Evolutionary conservation across 148 eudicot genomes (phyloP).

Genomic region (Salicornia ramosissima): DNA sequence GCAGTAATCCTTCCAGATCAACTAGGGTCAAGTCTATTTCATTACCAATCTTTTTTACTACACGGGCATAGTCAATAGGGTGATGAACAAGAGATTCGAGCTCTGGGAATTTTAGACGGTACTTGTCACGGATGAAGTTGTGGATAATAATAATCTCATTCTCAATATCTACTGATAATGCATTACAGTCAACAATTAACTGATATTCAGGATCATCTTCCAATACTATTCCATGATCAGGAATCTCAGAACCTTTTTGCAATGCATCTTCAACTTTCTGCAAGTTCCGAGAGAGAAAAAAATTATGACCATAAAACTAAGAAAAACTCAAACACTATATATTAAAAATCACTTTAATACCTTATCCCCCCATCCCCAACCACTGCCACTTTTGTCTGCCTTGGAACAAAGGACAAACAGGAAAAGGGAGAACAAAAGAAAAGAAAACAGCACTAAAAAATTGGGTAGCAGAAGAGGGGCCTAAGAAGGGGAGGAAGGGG

Average conservation of each 20-base stretch:
- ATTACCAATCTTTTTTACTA: slow-evolving; percentile 89
- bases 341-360: too few relatives aligned
- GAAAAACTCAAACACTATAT: background rate
- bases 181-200: slow-evolving; percentile 87
- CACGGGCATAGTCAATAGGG: slow-evolving; percentile 94
- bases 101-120: slow-evolving; percentile 90
- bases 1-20: slow-evolving; percentile 87
- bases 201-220: slow-evolving; percentile 93
- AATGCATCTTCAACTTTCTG: slow-evolving; percentile 89
- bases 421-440: background rate
- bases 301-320: background rate
- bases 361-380: too few relatives aligned
- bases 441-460: background rate
- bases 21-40: slow-evolving; percentile 88
- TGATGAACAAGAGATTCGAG: slow-evolving; percentile 97
- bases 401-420: background rate
- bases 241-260: slow-evolving; percentile 52
- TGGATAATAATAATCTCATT: slow-evolving; percentile 84
- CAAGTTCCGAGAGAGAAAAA: slow-evolving; percentile 17
- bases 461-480: background rate
- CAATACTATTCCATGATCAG: slow-evolving; percentile 57
- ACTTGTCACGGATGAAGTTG: slow-evolving; percentile 91
- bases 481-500: background rate
- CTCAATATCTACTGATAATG: slow-evolving; percentile 87
- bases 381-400: background rate